phyloP scores from a whole-genome alignment of 495 filamentous ascomycete species.

The Penicillium soppii region DNA sequence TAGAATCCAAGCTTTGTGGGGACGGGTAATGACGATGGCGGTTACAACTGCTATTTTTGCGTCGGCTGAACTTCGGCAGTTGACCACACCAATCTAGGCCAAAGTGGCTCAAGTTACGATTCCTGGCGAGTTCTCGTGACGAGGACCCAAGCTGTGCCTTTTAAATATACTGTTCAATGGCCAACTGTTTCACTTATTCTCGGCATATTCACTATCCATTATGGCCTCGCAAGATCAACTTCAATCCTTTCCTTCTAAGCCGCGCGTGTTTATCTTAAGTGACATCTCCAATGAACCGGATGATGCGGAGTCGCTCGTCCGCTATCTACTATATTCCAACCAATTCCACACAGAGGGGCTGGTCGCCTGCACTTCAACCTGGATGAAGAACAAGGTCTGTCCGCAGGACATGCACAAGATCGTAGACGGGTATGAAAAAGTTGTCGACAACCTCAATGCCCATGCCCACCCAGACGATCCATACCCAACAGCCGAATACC shows the following conservation, averaged over 20 bases:
- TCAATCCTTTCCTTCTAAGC: constrained; percentile 19
- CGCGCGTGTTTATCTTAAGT: constrained; percentile 43
- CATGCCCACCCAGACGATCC: constrained; percentile 34
- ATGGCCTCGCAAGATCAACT: not conserved
- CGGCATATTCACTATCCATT: not conserved
- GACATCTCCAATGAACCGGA: constrained; percentile 49
- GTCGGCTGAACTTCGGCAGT: not conserved
- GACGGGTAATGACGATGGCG: not conserved
- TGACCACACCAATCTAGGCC: not conserved
- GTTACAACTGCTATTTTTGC: not conserved
- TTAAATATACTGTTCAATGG: not conserved
- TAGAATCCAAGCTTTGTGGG: not conserved
- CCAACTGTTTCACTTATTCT: not conserved
- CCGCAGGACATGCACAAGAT: constrained; percentile 40
- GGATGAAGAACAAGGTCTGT: constrained; percentile 33
- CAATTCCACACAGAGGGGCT: constrained; percentile 42
- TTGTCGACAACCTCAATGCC: constrained; percentile 39
- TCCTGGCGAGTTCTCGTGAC: not conserved
- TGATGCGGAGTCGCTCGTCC: constrained; percentile 41
- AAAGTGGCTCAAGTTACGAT: not conserved
- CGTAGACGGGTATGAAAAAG: constrained; percentile 39
- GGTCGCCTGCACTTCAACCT: constrained; percentile 40
- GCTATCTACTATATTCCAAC: constrained; percentile 44
- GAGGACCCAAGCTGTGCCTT: no score
- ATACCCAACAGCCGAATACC: constrained; percentile 32